Evolutionary conservation across 2,329 filamentous ascomycete genomes (phyloP), one percentile per base, ranked within the genome.

Genomic region (Fusarium burgessii): DNA sequence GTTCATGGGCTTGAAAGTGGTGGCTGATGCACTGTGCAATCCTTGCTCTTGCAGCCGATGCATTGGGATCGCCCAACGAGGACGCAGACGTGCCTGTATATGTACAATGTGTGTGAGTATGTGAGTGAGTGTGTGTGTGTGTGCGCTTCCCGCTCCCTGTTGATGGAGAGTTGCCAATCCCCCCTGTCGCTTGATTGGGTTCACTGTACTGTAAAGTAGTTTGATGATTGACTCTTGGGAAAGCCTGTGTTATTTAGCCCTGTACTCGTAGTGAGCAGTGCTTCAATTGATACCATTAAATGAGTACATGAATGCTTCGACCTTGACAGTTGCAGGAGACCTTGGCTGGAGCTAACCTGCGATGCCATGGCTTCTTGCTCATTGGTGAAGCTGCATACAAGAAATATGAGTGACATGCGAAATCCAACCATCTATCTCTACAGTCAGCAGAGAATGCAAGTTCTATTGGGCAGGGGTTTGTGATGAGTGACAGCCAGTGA

Each of bases 91-190:
- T 73, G 66, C 68, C 62, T 73, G 60, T 69, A 38, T 46, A 20
- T 41, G 49, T 51, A 20, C 13, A 51, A 40, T 35, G 29, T 61
- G 68, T 74, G 62, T 62, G 63, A 62, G 70, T 23, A 23, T 23
- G 23, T 58, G 70, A 23, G 41, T 42, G n/a, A n/a, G n/a, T 20
- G 50, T 32, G 51, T 15, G 49, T 56, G 67, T 74, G 64, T 65
- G 69, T 75, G 71, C 59, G 65, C 72, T 76, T 76, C 74, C 74
- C 74, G 74, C 74, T 76, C 74, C 74, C 72, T 75, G 74, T 72
- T 66, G 54, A 65, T 68, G 61, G 65, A 65, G 64, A 65, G 64
- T 52, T 65, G 49, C 62, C 38, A 42, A 33, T 57, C 43, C 59
- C 45, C 68, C 68, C 51, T 69, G 68, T 58, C 29, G 10, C 36